Evolutionary conservation across 2,329 filamentous ascomycete species (phyloP), one percentile per base, ranked within the genome.

Genomic region (Rhynchosporium graminicola): DNA sequence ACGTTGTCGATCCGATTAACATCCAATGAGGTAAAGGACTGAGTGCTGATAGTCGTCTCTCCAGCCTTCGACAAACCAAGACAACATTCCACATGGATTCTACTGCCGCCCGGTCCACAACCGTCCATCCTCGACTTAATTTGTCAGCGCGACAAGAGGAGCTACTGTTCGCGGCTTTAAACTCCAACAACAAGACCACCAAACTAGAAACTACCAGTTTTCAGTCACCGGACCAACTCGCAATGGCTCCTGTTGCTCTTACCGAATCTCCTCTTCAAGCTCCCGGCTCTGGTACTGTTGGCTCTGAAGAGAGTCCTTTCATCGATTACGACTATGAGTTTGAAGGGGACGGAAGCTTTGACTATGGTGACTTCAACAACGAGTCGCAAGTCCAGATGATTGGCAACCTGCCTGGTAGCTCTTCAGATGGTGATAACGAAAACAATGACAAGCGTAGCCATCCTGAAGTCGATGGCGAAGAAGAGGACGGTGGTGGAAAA

Each of bases 311-410:
- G 55, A 95, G 89, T 67, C 92, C 93, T 0, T 93, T 88, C 72
- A 81, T 96, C 62, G 92, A 97, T 73, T 95, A 92, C 71, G 87
- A 90, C 68, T 88, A 90, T 67, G 87, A 90, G 52, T 87, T 92
- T 62, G 91, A 93, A 63, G 81, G 80, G 63, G 90, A 93, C 71
- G 84, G 83, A 42, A 87, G 82, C 73, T 93, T 92, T 74, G 90
- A 92, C 60, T 80, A 82, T 54, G 57, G 46, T 13, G 78, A 78
- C 65, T 76, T 80, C 56, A 74, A 70, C 58, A 79, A 85, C 63
- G 80, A 80, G 60, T 80, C 80, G 20, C 82, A 87, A 43, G 80
- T 83, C 61, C 82, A 85, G 66, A 86, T 95, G 84, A 93, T 94
- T 71, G 91, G 89, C 33, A 88, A 91, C 62, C 77, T 94, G 28